Base-by-base conservation (phyloP, 768 basidiomycete genomes). In the Sarcomyxa edulis region DNA sequence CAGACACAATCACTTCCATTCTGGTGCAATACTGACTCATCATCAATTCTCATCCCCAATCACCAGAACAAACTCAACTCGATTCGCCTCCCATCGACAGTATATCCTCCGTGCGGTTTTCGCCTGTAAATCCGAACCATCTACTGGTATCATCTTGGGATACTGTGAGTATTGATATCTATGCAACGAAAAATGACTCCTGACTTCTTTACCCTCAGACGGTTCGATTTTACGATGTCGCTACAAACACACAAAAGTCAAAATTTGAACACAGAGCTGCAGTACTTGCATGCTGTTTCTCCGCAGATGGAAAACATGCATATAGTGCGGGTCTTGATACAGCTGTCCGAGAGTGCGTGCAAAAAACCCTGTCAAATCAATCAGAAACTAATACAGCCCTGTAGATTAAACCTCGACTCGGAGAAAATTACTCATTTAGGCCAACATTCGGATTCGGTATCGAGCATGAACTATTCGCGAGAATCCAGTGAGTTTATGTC, bases 71-170 rank as follows among this genome's bases (percentile, higher is more conserved):
- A 29, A 21, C 37, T 14, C 38, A 47, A 30, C 49, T 82, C 23
- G 62, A 69, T 5, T 79, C 81, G 0, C 80, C 89, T 0, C 91
- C 91, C 0, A 84, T 89, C 49, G 92, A 96, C 62, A 85, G 84
- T 49, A 74, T 95, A 35, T 86, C 90, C 2, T 72, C 79, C 26
- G 64, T 97, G 20, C 71, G 76, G 22, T 97, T 86, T 60, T 89
- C 91, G 15, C 86, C 91, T 1, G 70, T 72, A 3, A 76, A 85
- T 55, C 82, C 92, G 2, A 72, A 84, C 39, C 80, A 84, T 14
- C 64, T 98, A 1, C 64, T 97, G 0, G 88, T 87, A 12, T 78
- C 89, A 9, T 84, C 87, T 44, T 98, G 95, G 95, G 95, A 98
- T 60, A 78, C 87, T 16, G 76, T 73, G 51, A 20, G 65, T 49